Percentiles rank a stretch among this genome's conserved stretches.
phyloP scores from a whole-genome alignment of 1,139 yeast genomes.

The Yamadazyma blattariae region DNA sequence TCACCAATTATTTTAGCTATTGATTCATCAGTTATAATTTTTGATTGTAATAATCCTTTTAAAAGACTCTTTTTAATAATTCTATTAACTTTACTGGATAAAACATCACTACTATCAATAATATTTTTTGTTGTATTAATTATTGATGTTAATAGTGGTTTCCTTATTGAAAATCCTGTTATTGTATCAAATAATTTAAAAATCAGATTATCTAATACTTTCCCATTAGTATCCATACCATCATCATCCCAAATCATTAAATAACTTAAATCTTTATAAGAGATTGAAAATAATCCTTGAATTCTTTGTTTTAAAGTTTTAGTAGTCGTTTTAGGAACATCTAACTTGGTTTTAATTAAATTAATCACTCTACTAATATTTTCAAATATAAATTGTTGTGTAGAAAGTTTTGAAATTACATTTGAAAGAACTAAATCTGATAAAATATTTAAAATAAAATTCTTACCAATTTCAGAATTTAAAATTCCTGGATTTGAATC shows the following conservation, averaged over 20 bases:
- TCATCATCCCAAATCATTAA: constrained; percentile 11
- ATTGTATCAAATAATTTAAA: constrained; percentile 27
- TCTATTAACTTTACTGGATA: constrained; percentile 19
- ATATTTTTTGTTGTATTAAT: constrained; percentile 12
- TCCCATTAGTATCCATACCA: constrained; percentile 5
- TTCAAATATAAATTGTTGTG: constrained; percentile 28
- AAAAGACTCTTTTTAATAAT: constrained; percentile 15
- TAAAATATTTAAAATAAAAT: constrained; percentile 26
- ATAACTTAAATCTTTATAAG: constrained; percentile 14
- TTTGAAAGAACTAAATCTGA: constrained; percentile 36
- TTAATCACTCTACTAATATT: constrained; percentile 10
- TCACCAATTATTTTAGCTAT: constrained; percentile 18
- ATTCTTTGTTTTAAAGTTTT: constrained; percentile 7
- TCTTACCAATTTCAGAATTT: constrained; percentile 28
- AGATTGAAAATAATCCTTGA: constrained; percentile 7
- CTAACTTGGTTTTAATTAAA: constrained; percentile 1
- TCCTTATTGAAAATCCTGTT: constrained; percentile 24
- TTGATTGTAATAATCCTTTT: constrained; percentile 14
- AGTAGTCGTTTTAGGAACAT: constrained; percentile 1
- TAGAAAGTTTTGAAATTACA: constrained; percentile 25
- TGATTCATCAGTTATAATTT: constrained; percentile 15
- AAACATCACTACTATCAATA: constrained; percentile 11
- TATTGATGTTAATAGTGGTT: constrained; percentile 25
- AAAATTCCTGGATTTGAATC: constrained; percentile 13
- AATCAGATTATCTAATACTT: constrained; percentile 17